Conservation (phyloP, 1,284 basidiomycete species). For the Cutaneotrichosporon cutaneum region DNA sequence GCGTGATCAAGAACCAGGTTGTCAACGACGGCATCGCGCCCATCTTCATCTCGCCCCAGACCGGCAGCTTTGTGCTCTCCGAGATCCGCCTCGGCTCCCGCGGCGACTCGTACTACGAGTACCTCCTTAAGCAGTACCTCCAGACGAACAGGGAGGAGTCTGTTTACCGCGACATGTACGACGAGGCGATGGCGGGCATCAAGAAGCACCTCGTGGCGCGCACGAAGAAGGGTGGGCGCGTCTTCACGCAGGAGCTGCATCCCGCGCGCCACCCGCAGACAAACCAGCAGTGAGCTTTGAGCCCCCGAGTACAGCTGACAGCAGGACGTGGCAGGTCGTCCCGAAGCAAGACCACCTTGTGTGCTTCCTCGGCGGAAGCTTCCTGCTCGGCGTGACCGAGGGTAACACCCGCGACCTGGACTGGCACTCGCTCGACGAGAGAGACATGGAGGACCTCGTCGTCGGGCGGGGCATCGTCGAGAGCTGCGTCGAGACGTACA, state of each 20-base stretch:
- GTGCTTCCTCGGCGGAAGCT: conserved; percentile 88
- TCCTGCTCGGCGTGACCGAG: conserved; percentile 83
- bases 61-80: conserved; percentile 69
- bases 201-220: conserved; percentile 70
- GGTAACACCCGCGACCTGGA: conserved; percentile 57
- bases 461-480: conserved; percentile 77
- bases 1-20: conserved; percentile 56
- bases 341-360: conserved; percentile 96
- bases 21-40: conserved; percentile 73
- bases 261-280: conserved; percentile 41
- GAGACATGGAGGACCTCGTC: conserved; percentile 72
- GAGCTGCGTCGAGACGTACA: conserved; percentile 84
- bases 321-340: conserved; percentile 66
- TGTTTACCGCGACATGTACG: conserved; percentile 86
- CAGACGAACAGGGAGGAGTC: conserved; percentile 67
- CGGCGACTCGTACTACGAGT: conserved; percentile 94
- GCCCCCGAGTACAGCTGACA: conserved; percentile 9
- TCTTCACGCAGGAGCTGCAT: conserved; percentile 77
- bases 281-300: conserved; percentile 39
- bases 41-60: conserved; percentile 73
- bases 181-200: conserved; percentile 76
- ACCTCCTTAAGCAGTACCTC: conserved; percentile 70
- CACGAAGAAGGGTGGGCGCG: conserved; percentile 61
- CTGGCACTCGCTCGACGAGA: conserved; percentile 54
- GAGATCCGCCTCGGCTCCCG: conserved; percentile 86